A percentile compares a stretch with the other conserved stretches of the same genome.
Evolutionary conservation across 2,329 filamentous ascomycete genomes (phyloP).

Genomic region (Alternaria sp.): DNA sequence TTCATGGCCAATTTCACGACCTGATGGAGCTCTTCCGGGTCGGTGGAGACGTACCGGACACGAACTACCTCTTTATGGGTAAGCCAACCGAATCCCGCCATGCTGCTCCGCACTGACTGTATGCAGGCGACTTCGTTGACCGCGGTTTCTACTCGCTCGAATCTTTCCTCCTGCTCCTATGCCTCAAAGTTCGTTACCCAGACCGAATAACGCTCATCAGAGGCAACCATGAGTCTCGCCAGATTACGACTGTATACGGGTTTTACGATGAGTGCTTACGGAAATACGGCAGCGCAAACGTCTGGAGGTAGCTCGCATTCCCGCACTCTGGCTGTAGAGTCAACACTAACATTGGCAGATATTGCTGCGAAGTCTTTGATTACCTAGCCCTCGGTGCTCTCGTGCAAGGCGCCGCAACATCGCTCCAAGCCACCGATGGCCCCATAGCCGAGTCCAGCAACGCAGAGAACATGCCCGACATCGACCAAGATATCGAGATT

Average conservation of each 20-base stretch:
- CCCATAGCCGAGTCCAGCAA: slow-evolving; percentile 58
- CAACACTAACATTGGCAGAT: slow-evolving; percentile 34
- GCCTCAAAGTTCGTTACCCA: slow-evolving; percentile 95
- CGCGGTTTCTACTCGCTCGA: slow-evolving; percentile 98
- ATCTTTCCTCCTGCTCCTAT: slow-evolving; percentile 92
- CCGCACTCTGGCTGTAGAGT: background rate
- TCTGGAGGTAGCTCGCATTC: slow-evolving; percentile 65
- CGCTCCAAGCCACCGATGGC: slow-evolving; percentile 67
- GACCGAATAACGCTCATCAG: slow-evolving; percentile 96
- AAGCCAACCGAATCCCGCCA: slow-evolving; percentile 19
- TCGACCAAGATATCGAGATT: slow-evolving; percentile 82
- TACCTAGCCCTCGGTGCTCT: slow-evolving; percentile 91
- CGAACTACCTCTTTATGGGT: slow-evolving; percentile 98
- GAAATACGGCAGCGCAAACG: slow-evolving; percentile 95
- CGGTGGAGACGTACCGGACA: slow-evolving; percentile 91
- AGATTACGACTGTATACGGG: slow-evolving; percentile 96
- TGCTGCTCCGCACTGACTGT: background rate
- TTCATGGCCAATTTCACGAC: slow-evolving; percentile 96
- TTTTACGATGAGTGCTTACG: slow-evolving; percentile 97
- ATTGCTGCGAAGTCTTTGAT: slow-evolving; percentile 98
- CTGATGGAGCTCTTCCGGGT: slow-evolving; percentile 96
- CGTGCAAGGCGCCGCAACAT: slow-evolving; percentile 80
- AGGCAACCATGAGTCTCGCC: slow-evolving; percentile 93
- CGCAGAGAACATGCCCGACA: slow-evolving; percentile 55
- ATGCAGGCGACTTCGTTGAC: slow-evolving; percentile 89